phyloP scores from a whole-genome alignment of 345 rosid genomes.

The Toxicodendron radicans region DNA sequence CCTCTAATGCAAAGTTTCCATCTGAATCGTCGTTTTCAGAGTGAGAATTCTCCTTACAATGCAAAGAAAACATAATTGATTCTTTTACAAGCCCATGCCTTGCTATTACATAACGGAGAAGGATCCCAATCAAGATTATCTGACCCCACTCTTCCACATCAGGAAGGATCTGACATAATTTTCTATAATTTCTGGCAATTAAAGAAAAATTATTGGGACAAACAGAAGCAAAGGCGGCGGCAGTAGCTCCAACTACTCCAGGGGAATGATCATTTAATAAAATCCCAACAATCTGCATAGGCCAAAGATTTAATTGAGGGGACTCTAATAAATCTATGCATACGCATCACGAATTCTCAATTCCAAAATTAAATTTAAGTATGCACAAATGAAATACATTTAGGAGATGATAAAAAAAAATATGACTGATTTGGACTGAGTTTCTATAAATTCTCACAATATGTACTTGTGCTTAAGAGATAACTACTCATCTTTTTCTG shows the following conservation, averaged over 20 bases:
- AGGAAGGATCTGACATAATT: constrained; percentile 87
- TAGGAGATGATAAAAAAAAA: neutral
- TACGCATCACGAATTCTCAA: neutral
- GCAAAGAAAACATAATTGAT: constrained; percentile 76
- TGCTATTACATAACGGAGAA: constrained; percentile 74
- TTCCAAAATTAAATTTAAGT: neutral
- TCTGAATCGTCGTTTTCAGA: constrained; percentile 46
- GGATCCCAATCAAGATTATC: constrained; percentile 74
- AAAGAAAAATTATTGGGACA: constrained; percentile 81
- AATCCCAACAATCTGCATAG: constrained; percentile 78
- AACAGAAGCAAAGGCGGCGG: constrained; percentile 80
- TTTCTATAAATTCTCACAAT: neutral
- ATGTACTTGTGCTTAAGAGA: neutral
- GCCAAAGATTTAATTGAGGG: neutral
- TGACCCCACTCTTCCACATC: constrained; percentile 99
- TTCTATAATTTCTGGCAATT: constrained; percentile 68
- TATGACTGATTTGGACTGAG: neutral
- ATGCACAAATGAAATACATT: neutral
- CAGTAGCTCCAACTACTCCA: constrained; percentile 96
- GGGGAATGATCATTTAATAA: constrained; percentile 82
- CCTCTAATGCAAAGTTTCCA: constrained; percentile 34
- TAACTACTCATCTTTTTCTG: neutral
- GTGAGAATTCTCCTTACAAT: constrained; percentile 39
- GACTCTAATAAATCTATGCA: constrained; percentile 4
- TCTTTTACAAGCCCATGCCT: constrained; percentile 88